Percentiles rank a stretch among this genome's conserved stretches.
Conservation (phyloP, 139 green algal species). For the Haematococcus lacustris region DNA sequence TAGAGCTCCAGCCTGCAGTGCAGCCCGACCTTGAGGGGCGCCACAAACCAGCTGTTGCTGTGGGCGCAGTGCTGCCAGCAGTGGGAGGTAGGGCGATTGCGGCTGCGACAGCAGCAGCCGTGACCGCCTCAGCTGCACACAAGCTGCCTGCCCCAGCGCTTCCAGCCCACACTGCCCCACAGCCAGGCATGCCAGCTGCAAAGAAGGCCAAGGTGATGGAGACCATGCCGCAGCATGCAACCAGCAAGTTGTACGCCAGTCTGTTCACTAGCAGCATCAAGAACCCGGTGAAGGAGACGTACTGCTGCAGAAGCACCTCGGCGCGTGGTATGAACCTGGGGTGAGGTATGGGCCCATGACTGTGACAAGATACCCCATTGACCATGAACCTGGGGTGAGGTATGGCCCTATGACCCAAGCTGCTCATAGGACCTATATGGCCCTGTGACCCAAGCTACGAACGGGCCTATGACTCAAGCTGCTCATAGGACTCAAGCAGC, state of each 20-base stretch:
- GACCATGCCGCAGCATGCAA: conserved; percentile 20
- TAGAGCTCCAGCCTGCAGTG: background rate
- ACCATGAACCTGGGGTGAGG: too few species aligned
- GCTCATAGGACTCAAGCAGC: too few species aligned
- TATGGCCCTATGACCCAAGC: too few species aligned
- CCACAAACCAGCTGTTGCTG: too few species aligned
- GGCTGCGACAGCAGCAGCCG: background rate
- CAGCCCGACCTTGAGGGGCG: background rate
- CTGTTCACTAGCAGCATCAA: conserved; percentile 25
- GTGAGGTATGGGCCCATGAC: too few species aligned
- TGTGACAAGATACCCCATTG: too few species aligned
- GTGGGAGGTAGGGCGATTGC: too few species aligned
- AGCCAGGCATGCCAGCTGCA: background rate
- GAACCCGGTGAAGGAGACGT: conserved; percentile 35
- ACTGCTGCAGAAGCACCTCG: conserved; percentile 15
- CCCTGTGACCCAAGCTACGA: too few species aligned
- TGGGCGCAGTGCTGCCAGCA: too few species aligned
- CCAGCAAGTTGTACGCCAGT: conserved; percentile 25
- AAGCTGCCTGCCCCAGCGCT: background rate
- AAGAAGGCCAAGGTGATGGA: conserved; percentile 20
- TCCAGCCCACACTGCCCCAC: background rate
- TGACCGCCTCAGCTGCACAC: background rate
- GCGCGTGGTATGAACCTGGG: conserved; percentile 25
- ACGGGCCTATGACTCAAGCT: too few species aligned
- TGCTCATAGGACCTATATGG: too few species aligned